These are phyloP conservation scores for Tieghemostelium lacteum DNA, from an alignment of 78 protist genomes.

Conservation along the genomic window DNA sequence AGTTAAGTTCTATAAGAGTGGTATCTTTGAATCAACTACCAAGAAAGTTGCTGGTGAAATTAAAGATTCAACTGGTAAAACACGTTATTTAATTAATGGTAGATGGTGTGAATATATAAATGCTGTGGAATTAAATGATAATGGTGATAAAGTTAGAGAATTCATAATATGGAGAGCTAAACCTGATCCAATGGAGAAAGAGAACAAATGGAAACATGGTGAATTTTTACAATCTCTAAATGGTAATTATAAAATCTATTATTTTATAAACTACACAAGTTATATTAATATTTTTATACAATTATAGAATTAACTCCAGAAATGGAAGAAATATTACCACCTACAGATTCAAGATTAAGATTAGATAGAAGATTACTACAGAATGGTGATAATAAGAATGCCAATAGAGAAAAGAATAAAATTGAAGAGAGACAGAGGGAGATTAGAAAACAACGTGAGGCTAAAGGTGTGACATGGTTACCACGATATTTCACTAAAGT, in stretches of 20 bases:
- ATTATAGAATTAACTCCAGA: conserved; percentile 45
- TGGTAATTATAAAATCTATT: conserved; percentile 7
- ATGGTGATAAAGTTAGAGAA: conserved; percentile 2
- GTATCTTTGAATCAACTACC: conserved; percentile 71
- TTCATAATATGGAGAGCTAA: conserved; percentile 49
- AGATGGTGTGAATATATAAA: conserved; percentile 66
- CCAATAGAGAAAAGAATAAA: conserved; percentile 70
- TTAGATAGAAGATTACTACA: conserved; percentile 62
- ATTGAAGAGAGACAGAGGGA: conserved; percentile 76
- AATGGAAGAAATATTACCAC: conserved; percentile 57
- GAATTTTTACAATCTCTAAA: conserved; percentile 56
- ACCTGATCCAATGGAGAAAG: conserved; percentile 1
- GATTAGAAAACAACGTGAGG: conserved; percentile 52
- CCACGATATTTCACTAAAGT: conserved; percentile 42
- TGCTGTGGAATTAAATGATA: conserved; percentile 1
- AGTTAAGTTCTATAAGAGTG: conserved; percentile 64
- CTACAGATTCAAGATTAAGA: conserved; percentile 79
- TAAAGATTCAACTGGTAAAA: conserved; percentile 16
- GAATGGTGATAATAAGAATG: conserved; percentile 41
- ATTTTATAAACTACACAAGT: background rate
- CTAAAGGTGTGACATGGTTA: conserved; percentile 10
- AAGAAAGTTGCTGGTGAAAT: conserved; percentile 50
- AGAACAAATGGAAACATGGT: conserved; percentile 70
- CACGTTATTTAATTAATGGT: conserved; percentile 14
- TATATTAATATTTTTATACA: background rate